These are phyloP conservation scores for Penicillium corylophilum DNA, from an alignment of 2,329 filamentous ascomycete genomes.

Conservation along the genomic window DNA sequence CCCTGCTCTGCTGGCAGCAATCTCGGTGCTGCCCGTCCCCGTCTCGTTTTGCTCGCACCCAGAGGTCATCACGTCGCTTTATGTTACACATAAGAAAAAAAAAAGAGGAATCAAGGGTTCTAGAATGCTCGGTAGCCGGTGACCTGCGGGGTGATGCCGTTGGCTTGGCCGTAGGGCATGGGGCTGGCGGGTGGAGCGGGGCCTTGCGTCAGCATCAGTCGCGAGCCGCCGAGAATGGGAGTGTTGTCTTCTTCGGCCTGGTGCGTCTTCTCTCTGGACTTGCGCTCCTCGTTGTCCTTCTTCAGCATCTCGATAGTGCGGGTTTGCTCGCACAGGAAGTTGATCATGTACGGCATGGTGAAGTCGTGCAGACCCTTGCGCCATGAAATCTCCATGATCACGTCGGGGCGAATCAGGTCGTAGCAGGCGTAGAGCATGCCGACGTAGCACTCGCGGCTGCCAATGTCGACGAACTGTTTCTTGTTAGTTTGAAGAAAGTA, in stretches of 20 bases:
- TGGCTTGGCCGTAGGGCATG: conserved; percentile 70
- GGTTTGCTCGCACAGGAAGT: conserved; percentile 88
- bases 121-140: conserved; percentile 69
- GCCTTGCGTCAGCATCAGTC: conserved; percentile 94
- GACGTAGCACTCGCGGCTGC: conserved; percentile 98
- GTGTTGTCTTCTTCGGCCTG: conserved; percentile 91
- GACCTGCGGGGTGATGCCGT: conserved; percentile 84
- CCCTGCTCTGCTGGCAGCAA: conserved; percentile 3
- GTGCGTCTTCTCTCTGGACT: conserved; percentile 67
- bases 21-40: conserved; percentile 9
- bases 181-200: conserved; percentile 61
- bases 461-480: conserved; percentile 91
- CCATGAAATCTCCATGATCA: conserved; percentile 96
- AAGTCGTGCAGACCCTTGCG: conserved; percentile 92
- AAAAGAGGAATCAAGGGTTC: conserved; percentile 11
- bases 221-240: conserved; percentile 82
- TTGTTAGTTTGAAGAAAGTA: conserved; percentile 32
- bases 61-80: conserved; percentile 31
- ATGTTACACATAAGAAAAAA: conserved; percentile 34
- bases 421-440: conserved; percentile 99
- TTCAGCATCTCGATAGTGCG: conserved; percentile 80
- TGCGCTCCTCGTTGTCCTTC: conserved; percentile 94
- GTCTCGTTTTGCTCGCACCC: conserved; percentile 27
- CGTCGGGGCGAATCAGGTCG: conserved; percentile 88
- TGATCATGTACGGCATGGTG: conserved; percentile 99